Percentiles rank a stretch among this genome's conserved stretches.
phyloP scores from a whole-genome alignment of 2,329 filamentous ascomycete species.

The Dothideomycetes sp. region DNA sequence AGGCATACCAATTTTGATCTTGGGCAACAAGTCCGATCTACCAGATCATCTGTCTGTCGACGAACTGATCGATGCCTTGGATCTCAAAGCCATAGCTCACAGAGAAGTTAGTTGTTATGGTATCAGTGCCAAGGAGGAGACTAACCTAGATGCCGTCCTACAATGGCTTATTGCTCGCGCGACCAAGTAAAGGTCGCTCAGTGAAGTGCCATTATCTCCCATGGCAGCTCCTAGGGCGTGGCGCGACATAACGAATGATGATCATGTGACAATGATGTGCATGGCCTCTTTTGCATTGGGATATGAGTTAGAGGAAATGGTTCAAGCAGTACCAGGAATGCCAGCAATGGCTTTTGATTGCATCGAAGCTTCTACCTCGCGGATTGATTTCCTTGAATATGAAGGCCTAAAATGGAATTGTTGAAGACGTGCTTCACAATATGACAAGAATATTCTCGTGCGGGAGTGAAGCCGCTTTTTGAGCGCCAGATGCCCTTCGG shows the following conservation, averaged over 20 bases:
- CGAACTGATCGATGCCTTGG: constrained; percentile 85
- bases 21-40: constrained; percentile 96
- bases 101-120: constrained; percentile 98
- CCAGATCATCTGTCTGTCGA: constrained; percentile 85
- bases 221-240: too few relatives aligned
- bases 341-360: too few relatives aligned
- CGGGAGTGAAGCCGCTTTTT: too few relatives aligned
- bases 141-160: constrained; percentile 91
- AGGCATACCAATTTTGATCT: constrained; percentile 82
- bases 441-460: too few relatives aligned
- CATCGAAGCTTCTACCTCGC: too few relatives aligned
- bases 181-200: constrained; percentile 42
- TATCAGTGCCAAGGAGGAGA: constrained; percentile 97
- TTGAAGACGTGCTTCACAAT: too few relatives aligned
- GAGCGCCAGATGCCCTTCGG: too few relatives aligned
- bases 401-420: too few relatives aligned
- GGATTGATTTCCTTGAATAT: too few relatives aligned
- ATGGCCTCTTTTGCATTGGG: neutral
- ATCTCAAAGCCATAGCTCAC: constrained; percentile 78
- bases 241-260: neutral
- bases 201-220: neutral
- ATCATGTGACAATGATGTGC: neutral
- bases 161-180: constrained; percentile 92
- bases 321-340: neutral
- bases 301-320: neutral